Percentiles rank a stretch among this genome's conserved stretches.
These are phyloP conservation scores for Didymella sp. DNA, from an alignment of 2,329 filamentous ascomycete genomes.

Conservation along the genomic window DNA sequence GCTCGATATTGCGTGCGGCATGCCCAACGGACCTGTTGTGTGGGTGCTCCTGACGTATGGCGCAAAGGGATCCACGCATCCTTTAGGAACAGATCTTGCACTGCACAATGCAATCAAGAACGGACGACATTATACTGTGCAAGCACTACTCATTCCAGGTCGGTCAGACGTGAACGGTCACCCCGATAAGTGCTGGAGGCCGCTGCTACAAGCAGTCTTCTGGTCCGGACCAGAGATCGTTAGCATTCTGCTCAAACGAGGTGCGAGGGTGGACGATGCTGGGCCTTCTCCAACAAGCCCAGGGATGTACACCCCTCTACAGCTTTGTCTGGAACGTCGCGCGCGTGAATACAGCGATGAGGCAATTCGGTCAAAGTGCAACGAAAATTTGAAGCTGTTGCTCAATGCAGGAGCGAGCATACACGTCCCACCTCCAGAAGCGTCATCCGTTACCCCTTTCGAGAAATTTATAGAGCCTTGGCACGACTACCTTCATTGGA, in stretches of 20 bases:
- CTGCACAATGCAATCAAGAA: constrained; percentile 49
- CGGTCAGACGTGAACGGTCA: constrained; percentile 39
- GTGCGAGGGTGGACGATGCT: constrained; percentile 37
- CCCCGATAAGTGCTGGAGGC: constrained; percentile 36
- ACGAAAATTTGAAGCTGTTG: constrained; percentile 38
- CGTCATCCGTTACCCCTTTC: constrained; percentile 27
- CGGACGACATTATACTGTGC: constrained; percentile 38
- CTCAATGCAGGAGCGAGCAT: constrained; percentile 42
- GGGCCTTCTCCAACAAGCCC: constrained; percentile 17
- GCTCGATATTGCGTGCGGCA: constrained; percentile 42
- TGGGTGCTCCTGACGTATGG: constrained; percentile 40
- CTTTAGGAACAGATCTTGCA: constrained; percentile 42
- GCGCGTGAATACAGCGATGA: constrained; percentile 26
- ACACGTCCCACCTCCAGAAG: constrained; percentile 25
- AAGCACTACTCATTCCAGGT: constrained; percentile 32
- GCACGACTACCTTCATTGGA: constrained; percentile 36
- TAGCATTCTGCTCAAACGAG: constrained; percentile 37
- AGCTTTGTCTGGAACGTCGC: constrained; percentile 38
- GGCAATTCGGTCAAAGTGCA: constrained; percentile 24
- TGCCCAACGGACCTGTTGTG: constrained; percentile 36
- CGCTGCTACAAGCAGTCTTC: constrained; percentile 42
- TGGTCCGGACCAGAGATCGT: constrained; percentile 44
- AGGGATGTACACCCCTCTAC: constrained; percentile 30
- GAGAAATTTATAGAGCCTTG: constrained; percentile 42
- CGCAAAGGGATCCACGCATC: constrained; percentile 42